phyloP scores from a whole-genome alignment of 1,139 yeast species.

The Zygosaccharomyces pseudobailii region DNA sequence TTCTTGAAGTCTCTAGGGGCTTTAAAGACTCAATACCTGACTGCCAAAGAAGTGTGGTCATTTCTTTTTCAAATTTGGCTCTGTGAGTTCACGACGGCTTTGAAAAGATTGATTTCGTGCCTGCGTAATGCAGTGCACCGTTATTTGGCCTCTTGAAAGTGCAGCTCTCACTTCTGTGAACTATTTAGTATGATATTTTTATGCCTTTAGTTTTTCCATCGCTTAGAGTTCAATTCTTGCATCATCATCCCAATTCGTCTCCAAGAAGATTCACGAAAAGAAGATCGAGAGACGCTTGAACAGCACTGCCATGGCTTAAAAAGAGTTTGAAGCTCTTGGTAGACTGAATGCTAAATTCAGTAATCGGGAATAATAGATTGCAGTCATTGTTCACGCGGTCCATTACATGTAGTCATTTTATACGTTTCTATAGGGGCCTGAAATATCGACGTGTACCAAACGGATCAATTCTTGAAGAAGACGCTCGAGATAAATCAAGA shows the following conservation, averaged over 20 bases:
- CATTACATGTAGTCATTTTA: neutral
- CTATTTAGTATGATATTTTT: too few species aligned
- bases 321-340: too few species aligned
- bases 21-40: neutral
- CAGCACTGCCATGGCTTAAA: too few species aligned
- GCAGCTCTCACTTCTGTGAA: too few species aligned
- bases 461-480: conserved; percentile 1
- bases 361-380: neutral
- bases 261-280: too few species aligned
- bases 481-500: neutral
- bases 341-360: too few species aligned
- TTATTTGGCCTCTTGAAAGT: too few species aligned
- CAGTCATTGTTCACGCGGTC: neutral
- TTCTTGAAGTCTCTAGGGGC: neutral
- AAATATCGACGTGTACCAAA: neutral
- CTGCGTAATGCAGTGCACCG: too few species aligned
- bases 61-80: neutral
- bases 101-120: neutral
- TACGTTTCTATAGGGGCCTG: conserved; percentile 8
- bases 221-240: too few species aligned
- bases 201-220: too few species aligned
- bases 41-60: neutral
- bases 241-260: too few species aligned
- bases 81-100: conserved; percentile 2
- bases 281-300: too few species aligned